Percentiles rank a stretch among this genome's conserved stretches.
Evolutionary conservation across 2,329 filamentous ascomycete genomes (phyloP).

Genomic region (Orbilia ellipsospora): DNA sequence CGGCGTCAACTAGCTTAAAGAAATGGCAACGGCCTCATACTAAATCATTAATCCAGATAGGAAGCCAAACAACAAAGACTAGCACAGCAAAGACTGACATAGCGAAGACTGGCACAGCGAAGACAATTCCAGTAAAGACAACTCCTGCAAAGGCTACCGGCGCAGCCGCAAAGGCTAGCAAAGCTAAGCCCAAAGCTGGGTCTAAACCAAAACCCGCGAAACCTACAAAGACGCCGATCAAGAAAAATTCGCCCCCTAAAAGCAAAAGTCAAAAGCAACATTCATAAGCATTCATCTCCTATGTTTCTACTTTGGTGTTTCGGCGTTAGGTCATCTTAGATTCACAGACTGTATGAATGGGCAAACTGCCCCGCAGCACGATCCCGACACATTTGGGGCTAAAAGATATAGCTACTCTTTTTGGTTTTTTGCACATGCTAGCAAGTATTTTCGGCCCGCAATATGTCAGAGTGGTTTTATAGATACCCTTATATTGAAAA

Average conservation of each 20-base stretch:
- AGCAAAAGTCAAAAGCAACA: neutral
- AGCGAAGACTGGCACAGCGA: neutral
- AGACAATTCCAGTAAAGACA: neutral
- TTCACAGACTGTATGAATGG: no score
- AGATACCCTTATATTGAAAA: constrained; percentile 45
- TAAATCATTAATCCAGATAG: neutral
- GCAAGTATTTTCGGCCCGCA: no score
- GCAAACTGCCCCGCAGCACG: no score
- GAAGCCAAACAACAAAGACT: no score
- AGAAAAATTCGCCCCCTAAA: neutral
- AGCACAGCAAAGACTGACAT: no score
- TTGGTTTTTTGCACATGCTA: no score
- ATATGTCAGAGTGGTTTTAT: neutral
- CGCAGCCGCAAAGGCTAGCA: neutral
- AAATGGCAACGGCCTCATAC: constrained; percentile 10
- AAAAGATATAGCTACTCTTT: no score
- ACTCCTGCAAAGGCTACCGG: neutral
- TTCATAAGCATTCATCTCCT: neutral
- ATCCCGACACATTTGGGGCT: no score
- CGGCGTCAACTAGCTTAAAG: constrained; percentile 7
- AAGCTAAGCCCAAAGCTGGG: constrained; percentile 2
- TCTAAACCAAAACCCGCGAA: neutral
- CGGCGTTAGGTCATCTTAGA: no score
- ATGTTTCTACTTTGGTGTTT: no score
- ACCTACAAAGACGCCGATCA: neutral